Base-by-base conservation (phyloP, 352 stramenopile genomes). In the Pythium utonaiense region DNA sequence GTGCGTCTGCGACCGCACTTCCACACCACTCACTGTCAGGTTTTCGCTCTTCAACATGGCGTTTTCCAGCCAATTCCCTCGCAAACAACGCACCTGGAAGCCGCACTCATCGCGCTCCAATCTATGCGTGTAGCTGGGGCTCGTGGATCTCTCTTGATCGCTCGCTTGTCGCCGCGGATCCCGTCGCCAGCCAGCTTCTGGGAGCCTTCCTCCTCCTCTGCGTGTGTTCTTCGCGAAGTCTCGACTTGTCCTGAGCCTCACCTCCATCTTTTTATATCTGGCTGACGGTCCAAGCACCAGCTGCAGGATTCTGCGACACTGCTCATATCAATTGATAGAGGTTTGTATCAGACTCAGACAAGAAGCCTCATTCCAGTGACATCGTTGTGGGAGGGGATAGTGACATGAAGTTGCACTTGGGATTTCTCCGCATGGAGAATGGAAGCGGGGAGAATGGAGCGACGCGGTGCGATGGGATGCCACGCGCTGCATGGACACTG, bases 361-460 rank as follows among this genome's bases (percentile, higher is more conserved):
- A 63, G 31, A 31, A 31, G 9, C 17, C 14, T 27, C 48, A 7
- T 17, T 45, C 40, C 13, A 60, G 21, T 65, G 50, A 59, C 58
- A 50, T 49, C 5, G 13, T 9, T 7, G 4, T 2, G 4, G 14
- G 40, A 3, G 8, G 40, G n/a, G 17, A 47, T 52, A 64, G 38
- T 64, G 57, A 57, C 57, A 64, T 57, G 48, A 58, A 42, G 57
- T 64, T 64, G 57, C 48, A 64, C 48, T 64, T 64, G 17, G 16
- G 10, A 24, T 25, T 14, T 47, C 40, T 4, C 16, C 12, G 5
- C 6, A 47, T 47, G 40, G 40, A 47, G 40, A 47, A 47, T 13
- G n/a, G 4, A 25, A 7, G 40, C 24, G 5, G 40, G n/a, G n/a
- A n/a, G n/a, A n/a, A n/a, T n/a, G n/a, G n/a, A n/a, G n/a, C n/a